phyloP scores from a whole-genome alignment of 2,329 filamentous ascomycete species.

The Neonectria coccinea region DNA sequence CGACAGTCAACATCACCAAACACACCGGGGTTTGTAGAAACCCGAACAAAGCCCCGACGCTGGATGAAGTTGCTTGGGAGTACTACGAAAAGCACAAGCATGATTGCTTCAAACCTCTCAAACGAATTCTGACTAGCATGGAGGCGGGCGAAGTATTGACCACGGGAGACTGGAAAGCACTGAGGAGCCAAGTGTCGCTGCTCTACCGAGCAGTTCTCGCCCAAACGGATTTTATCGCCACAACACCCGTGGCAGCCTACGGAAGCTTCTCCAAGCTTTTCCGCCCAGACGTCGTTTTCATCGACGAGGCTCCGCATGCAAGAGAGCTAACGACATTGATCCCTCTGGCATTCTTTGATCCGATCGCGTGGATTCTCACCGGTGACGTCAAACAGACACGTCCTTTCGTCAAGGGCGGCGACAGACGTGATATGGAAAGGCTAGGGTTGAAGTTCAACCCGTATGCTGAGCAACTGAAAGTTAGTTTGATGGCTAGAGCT shows the following conservation, averaged over 20 bases:
- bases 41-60: slow-evolving; percentile 50
- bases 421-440: slow-evolving; percentile 27
- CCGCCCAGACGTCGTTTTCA: slow-evolving; percentile 85
- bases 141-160: slow-evolving; percentile 43
- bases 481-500: slow-evolving; percentile 56
- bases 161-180: slow-evolving; percentile 44
- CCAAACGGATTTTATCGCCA: slow-evolving; percentile 58
- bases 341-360: slow-evolving; percentile 56
- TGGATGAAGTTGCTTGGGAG: slow-evolving; percentile 59
- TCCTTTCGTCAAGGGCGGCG: slow-evolving; percentile 54
- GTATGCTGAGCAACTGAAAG: slow-evolving; percentile 47
- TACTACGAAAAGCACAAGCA: slow-evolving; percentile 51
- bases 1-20: slow-evolving; percentile 41
- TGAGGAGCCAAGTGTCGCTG: slow-evolving; percentile 48
- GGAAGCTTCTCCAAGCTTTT: slow-evolving; percentile 64
- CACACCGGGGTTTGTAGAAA: slow-evolving; percentile 29
- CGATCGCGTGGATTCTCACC: slow-evolving; percentile 58
- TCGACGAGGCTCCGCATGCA: slow-evolving; percentile 73
- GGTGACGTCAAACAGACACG: slow-evolving; percentile 60
- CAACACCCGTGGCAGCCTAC: slow-evolving; percentile 58
- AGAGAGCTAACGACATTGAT: slow-evolving; percentile 60
- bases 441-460: slow-evolving; percentile 48
- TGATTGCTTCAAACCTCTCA: slow-evolving; percentile 50
- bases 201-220: slow-evolving; percentile 55
- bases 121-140: slow-evolving; percentile 51